A percentile compares a stretch with the other conserved stretches of the same genome.
Conservation (phyloP, 108 stramenopile species). For the Licmophora abbreviata region DNA sequence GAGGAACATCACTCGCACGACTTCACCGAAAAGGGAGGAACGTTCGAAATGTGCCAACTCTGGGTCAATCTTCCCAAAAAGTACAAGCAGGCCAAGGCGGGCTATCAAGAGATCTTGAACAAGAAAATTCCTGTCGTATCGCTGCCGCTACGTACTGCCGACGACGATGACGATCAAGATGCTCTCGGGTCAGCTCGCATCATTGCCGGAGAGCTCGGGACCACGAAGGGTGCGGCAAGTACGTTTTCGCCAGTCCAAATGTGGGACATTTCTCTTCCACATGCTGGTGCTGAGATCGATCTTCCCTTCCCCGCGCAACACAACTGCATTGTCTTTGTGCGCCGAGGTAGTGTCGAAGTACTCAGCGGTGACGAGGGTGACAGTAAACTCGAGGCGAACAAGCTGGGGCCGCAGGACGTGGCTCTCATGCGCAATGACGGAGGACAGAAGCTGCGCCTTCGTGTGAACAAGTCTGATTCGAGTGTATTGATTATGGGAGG, state of each 20-base stretch:
- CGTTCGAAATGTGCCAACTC: constrained; percentile 78
- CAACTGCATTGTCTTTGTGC: constrained; percentile 74
- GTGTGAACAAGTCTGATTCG: constrained; percentile 34
- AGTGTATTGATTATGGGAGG: constrained; percentile 74
- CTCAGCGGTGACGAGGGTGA: constrained; percentile 33
- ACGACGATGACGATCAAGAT: constrained; percentile 7
- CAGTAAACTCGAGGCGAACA: constrained; percentile 11
- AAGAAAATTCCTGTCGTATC: constrained; percentile 52
- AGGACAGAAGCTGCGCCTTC: constrained; percentile 35
- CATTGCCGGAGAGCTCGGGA: constrained; percentile 66
- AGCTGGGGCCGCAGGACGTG: constrained; percentile 68
- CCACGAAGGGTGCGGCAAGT: constrained; percentile 51
- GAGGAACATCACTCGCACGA: constrained; percentile 72
- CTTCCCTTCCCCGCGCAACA: constrained; percentile 56
- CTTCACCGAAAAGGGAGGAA: constrained; percentile 55
- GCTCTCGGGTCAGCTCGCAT: constrained; percentile 40
- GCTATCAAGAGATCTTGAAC: constrained; percentile 66
- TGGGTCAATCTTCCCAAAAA: constrained; percentile 84
- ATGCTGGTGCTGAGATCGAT: constrained; percentile 37
- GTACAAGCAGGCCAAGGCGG: constrained; percentile 82
- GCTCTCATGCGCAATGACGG: constrained; percentile 51
- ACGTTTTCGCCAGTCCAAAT: constrained; percentile 79
- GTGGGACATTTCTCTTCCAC: constrained; percentile 61
- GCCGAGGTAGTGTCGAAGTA: constrained; percentile 46
- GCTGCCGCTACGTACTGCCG: constrained; percentile 19